Evolutionary conservation across 2,329 filamentous ascomycete genomes (phyloP), one percentile per base, ranked within the genome.

Genomic region (Phaeosphaeriaceae sp.): DNA sequence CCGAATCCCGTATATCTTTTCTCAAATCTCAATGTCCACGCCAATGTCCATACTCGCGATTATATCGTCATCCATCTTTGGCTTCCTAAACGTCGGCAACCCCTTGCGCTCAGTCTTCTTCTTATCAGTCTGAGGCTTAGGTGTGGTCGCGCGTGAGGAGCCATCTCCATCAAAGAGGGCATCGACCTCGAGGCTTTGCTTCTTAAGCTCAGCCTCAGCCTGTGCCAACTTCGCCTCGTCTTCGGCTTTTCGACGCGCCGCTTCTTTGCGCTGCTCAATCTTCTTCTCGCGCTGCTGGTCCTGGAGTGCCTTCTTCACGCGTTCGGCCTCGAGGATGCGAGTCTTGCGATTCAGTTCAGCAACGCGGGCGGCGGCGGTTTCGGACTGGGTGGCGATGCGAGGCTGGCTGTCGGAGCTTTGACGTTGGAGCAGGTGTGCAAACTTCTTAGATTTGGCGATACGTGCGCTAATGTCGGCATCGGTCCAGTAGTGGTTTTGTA

Each of bases 61-160:
- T 55, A 97, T 90, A 72, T 98, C 95, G 73, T 98, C 95, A 61
- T 97, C 93, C 82, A 91, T 90, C 56, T 93, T 86, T 27, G 90
- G 89, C 79, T 91, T 85, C 66, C 84, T 89, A 71, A 94, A 91
- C 49, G 92, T 90, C 13, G 88, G 88, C 63, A 86, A 74, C 1
- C 85, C 84, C 36, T 84, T 84, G 57, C 77, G 72, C 67, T 80
- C 79, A 44, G 78, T 76, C 78, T 85, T 87, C 66, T 88, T 84
- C 61, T 84, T 83, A 61, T 77, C 76, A 63, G 76, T 74, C 59
- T 79, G 78, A 67, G 79, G 78, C 76, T 85, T 86, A 54, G 71
- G 71, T 6, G 71, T 74, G 17, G 51, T 66, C 81, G 65, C 69
- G 22, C 79, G 15, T 76, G 80, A 68, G 76, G 83, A 58, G 5